Conservation (phyloP, 108 stramenopile species). For the Skeletonema marinoi region DNA sequence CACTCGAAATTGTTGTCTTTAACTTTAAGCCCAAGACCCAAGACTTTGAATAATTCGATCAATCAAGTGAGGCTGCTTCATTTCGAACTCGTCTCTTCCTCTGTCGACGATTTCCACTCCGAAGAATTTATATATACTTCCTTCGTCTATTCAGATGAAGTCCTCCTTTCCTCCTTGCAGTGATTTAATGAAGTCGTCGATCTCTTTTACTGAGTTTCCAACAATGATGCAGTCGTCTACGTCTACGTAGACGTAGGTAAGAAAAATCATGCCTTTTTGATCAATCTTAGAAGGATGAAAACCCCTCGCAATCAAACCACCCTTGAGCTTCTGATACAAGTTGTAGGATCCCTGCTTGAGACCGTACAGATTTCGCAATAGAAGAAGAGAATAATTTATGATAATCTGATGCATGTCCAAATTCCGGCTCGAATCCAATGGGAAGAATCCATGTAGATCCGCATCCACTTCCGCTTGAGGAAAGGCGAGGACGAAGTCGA, state of each 20-base stretch:
- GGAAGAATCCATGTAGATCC: conserved; percentile 37
- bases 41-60: conserved; percentile 25
- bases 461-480: conserved; percentile 39
- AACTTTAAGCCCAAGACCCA: no score
- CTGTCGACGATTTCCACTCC: conserved; percentile 41
- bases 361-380: conserved; percentile 23
- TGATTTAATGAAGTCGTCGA: conserved; percentile 30
- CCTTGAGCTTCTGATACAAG: conserved; percentile 16
- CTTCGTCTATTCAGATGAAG: conserved; percentile 43
- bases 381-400: neutral
- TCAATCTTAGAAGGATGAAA: conserved; percentile 8
- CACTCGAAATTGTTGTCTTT: no score
- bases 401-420: conserved; percentile 8
- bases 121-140: conserved; percentile 53
- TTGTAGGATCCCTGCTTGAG: conserved; percentile 29
- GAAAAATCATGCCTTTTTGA: neutral
- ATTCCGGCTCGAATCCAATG: conserved; percentile 5
- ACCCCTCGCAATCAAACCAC: conserved; percentile 1
- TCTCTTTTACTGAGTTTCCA: conserved; percentile 22
- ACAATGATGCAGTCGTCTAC: conserved; percentile 52
- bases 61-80: conserved; percentile 53
- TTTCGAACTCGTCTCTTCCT: conserved; percentile 33
- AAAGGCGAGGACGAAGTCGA: conserved; percentile 44
- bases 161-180: conserved; percentile 13
- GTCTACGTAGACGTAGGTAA: conserved; percentile 45